Conservation (phyloP, 805 yeast genomes). For the Yarrowia deformans region DNA sequence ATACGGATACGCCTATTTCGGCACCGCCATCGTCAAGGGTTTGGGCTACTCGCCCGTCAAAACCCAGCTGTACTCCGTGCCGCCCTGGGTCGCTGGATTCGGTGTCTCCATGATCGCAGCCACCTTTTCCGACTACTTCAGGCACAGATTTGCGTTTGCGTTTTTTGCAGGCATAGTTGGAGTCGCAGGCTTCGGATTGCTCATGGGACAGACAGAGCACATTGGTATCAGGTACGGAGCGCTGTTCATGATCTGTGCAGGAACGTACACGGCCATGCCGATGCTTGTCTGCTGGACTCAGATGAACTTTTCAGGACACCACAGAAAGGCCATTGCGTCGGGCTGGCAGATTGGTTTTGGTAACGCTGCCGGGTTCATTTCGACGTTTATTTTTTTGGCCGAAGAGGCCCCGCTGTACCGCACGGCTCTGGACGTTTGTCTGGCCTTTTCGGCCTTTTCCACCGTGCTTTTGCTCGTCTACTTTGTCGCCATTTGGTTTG, state of each 20-base stretch:
- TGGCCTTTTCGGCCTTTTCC: conserved; percentile 56
- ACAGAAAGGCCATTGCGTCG: conserved; percentile 63
- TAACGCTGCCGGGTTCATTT: conserved; percentile 73
- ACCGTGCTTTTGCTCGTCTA: conserved; percentile 47
- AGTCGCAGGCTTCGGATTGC: conserved; percentile 63
- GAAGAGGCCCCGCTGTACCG: conserved; percentile 65
- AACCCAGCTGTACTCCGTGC: conserved; percentile 82
- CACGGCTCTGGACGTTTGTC: conserved; percentile 61
- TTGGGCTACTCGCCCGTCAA: conserved; percentile 72
- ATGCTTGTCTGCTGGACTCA: conserved; percentile 70
- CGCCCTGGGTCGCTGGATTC: conserved; percentile 83
- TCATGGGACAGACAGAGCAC: conserved; percentile 56
- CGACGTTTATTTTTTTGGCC: conserved; percentile 63
- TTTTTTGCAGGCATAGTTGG: conserved; percentile 50
- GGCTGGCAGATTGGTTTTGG: conserved; percentile 75
- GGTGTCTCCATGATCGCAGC: conserved; percentile 70
- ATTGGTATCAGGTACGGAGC: conserved; percentile 64
- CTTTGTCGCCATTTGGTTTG: conserved; percentile 47
- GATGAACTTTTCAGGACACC: conserved; percentile 68
- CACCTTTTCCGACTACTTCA: conserved; percentile 62
- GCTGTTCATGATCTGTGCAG: conserved; percentile 64
- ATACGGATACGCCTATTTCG: conserved; percentile 78
- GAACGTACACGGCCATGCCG: conserved; percentile 72
- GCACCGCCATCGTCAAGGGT: conserved; percentile 67
- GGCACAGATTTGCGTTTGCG: conserved; percentile 50